Conservation (phyloP, 2,329 filamentous ascomycete species). For the Fusarium marasasianum region DNA sequence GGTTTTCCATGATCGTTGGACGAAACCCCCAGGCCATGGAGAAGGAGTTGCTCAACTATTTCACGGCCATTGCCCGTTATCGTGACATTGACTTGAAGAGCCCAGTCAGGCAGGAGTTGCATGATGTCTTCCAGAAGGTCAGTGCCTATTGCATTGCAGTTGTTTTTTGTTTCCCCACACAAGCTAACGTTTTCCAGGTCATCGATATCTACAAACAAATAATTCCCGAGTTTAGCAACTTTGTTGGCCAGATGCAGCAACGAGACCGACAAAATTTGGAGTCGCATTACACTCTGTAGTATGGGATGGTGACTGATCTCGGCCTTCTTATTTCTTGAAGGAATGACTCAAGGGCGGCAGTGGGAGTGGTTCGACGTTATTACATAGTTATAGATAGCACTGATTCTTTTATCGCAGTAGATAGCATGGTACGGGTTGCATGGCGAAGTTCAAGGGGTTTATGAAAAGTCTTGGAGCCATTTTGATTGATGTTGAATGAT, state of each 20-base stretch:
- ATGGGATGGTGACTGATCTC: background rate
- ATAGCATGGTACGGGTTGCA: slow-evolving; percentile 40
- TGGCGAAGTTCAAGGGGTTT: slow-evolving; percentile 33
- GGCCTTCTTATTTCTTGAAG: background rate
- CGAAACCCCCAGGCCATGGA: slow-evolving; percentile 94
- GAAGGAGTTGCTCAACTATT: slow-evolving; percentile 82
- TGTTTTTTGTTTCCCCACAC: background rate
- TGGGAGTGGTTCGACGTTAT: slow-evolving; percentile 27
- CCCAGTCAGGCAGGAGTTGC: slow-evolving; percentile 71
- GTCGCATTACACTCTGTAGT: slow-evolving; percentile 57
- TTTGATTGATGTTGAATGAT: slow-evolving; percentile 36
- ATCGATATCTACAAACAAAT: slow-evolving; percentile 66
- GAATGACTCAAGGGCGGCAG: slow-evolving; percentile 10
- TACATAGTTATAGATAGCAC: slow-evolving; percentile 47
- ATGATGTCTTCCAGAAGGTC: slow-evolving; percentile 80
- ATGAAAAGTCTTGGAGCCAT: slow-evolving; percentile 28
- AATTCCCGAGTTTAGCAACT: slow-evolving; percentile 67
- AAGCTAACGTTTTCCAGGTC: slow-evolving; percentile 49
- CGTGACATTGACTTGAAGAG: slow-evolving; percentile 69
- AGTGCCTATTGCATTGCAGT: slow-evolving; percentile 43
- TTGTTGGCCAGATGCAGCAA: slow-evolving; percentile 60
- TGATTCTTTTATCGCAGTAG: slow-evolving; percentile 38
- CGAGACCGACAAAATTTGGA: slow-evolving; percentile 61
- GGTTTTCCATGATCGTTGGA: slow-evolving; percentile 85
- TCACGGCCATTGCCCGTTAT: slow-evolving; percentile 83